Percentiles rank a stretch among this genome's conserved stretches.
These are phyloP conservation scores for Fusarium annulatum DNA, from an alignment of 2,329 filamentous ascomycete genomes.

Conservation along the genomic window DNA sequence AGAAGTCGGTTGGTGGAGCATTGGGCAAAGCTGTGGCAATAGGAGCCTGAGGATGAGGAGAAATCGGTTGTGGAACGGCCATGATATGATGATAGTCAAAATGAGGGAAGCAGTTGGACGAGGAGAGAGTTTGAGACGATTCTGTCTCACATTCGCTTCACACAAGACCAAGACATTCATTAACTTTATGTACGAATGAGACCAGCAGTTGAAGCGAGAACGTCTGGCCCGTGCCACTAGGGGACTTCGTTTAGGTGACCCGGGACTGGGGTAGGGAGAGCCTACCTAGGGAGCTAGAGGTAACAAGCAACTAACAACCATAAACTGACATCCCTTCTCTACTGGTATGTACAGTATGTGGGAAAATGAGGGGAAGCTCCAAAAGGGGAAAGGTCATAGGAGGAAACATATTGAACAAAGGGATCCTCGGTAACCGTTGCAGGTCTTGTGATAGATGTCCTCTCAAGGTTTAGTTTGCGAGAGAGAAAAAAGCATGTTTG, in stretches of 20 bases:
- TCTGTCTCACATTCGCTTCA: slow-evolving; percentile 33
- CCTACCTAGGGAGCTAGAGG: neutral
- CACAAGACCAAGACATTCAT: slow-evolving; percentile 33
- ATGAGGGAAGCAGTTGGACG: slow-evolving; percentile 19
- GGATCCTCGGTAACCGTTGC: slow-evolving; percentile 18
- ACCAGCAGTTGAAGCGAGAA: slow-evolving; percentile 2
- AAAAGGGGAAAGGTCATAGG: slow-evolving; percentile 26
- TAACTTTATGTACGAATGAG: slow-evolving; percentile 12
- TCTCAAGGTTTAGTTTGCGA: slow-evolving; percentile 27
- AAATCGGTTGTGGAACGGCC: slow-evolving; percentile 33
- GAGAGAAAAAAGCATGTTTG: slow-evolving; percentile 1
- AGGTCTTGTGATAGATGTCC: slow-evolving; percentile 32
- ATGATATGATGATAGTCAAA: slow-evolving; percentile 18
- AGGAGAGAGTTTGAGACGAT: slow-evolving; percentile 17
- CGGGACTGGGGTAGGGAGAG: neutral
- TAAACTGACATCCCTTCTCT: neutral
- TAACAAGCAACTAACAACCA: neutral
- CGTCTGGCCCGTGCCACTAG: slow-evolving; percentile 28
- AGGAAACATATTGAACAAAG: neutral
- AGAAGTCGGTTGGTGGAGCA: slow-evolving; percentile 50
- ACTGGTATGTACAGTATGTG: neutral
- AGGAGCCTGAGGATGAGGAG: slow-evolving; percentile 20
- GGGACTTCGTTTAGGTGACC: neutral
- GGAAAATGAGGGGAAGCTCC: slow-evolving; percentile 32
- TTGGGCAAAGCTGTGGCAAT: slow-evolving; percentile 42